phyloP scores from a whole-genome alignment of 257 asterid species.

The Ehretia macrophylla region DNA sequence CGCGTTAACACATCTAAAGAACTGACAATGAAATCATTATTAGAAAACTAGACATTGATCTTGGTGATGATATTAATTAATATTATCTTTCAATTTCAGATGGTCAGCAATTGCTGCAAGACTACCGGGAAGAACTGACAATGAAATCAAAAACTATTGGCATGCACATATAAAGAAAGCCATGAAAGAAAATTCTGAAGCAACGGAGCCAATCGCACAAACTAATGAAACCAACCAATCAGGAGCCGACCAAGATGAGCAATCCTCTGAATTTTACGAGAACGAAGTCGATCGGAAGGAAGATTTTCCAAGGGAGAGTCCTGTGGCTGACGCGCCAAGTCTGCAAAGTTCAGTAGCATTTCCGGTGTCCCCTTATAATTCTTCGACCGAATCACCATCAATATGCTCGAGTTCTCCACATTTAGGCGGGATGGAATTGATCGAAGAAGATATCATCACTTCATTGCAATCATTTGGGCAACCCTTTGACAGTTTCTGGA shows the following conservation, averaged over 20 bases:
- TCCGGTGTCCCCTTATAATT: background rate
- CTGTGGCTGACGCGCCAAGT: too few relatives aligned
- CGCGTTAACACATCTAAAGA: too few relatives aligned
- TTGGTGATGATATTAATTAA: too few relatives aligned
- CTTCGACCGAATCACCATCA: background rate
- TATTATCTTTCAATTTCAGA: slow-evolving; percentile 12
- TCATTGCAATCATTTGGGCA: slow-evolving; percentile 2
- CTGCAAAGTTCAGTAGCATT: background rate
- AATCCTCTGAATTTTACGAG: background rate
- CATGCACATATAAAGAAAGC: slow-evolving; percentile 41
- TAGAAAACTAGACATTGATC: background rate
- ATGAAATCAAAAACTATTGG: slow-evolving; percentile 49
- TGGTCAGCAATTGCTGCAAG: slow-evolving; percentile 48
- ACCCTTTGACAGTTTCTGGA: slow-evolving; percentile 13
- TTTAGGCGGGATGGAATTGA: background rate
- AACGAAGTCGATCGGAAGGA: background rate
- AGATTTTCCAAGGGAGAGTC: background rate
- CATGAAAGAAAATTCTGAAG: background rate
- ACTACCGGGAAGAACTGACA: slow-evolving; percentile 49
- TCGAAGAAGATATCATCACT: background rate
- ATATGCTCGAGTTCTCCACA: background rate
- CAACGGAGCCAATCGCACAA: background rate
- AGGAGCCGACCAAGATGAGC: slow-evolving; percentile 1
- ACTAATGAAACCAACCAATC: background rate
- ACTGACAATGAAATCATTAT: background rate